Percentiles rank a stretch among this genome's conserved stretches.
phyloP scores from a whole-genome alignment of 768 basidiomycete species.

The Trametes villosa region DNA sequence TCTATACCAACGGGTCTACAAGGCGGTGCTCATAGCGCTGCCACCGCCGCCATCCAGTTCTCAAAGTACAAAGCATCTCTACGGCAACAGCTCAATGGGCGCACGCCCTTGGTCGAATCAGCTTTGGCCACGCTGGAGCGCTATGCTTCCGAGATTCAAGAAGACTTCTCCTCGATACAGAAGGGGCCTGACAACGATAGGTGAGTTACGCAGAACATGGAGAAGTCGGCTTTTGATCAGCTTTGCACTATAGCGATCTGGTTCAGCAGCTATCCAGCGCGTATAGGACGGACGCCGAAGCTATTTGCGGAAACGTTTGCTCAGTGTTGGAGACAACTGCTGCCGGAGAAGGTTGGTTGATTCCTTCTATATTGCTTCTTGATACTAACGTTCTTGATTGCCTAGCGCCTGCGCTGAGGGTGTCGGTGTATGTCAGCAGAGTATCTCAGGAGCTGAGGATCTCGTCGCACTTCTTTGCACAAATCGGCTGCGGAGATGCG shows the following conservation, averaged over 20 bases:
- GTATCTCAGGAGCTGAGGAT: conserved; percentile 52
- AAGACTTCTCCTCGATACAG: conserved; percentile 58
- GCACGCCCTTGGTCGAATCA: conserved; percentile 63
- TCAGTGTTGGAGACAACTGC: conserved; percentile 43
- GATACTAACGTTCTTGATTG: background rate
- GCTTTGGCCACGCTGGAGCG: conserved; percentile 63
- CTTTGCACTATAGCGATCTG: conserved; percentile 40
- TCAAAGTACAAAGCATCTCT: conserved; percentile 64
- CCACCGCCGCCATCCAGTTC: conserved; percentile 49
- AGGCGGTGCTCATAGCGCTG: conserved; percentile 38
- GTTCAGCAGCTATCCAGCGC: conserved; percentile 45
- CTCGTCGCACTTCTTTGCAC: conserved; percentile 47
- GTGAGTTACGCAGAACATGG: conserved; percentile 41
- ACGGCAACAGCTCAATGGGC: conserved; percentile 64
- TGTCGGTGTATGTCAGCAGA: conserved; percentile 53
- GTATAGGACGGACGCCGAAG: conserved; percentile 57
- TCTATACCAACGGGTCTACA: conserved; percentile 49
- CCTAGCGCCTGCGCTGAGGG: conserved; percentile 34
- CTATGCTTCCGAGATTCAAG: conserved; percentile 58
- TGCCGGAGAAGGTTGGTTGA: conserved; percentile 41
- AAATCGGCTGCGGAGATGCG: conserved; percentile 48
- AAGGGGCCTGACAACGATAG: conserved; percentile 45
- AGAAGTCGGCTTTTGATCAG: background rate
- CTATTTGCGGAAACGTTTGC: conserved; percentile 47
- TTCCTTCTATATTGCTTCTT: background rate